Evolutionary conservation across 2,329 filamentous ascomycete species (phyloP).

Genomic region (Stagonosporopsis chrysanthemi): DNA sequence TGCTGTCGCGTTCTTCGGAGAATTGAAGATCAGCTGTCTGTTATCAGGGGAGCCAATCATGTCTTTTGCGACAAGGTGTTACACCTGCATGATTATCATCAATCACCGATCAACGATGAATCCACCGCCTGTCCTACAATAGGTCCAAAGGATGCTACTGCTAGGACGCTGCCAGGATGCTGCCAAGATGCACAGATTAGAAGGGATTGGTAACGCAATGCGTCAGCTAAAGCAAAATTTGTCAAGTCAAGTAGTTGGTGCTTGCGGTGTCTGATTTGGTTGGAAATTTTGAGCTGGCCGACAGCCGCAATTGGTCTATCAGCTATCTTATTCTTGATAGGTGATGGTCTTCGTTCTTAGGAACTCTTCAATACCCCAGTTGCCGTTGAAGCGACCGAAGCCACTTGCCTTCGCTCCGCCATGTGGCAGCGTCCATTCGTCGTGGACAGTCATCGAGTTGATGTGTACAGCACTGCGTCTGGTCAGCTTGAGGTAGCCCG

Average conservation of each 20-base stretch:
- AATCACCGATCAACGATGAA: background rate
- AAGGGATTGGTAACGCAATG: background rate
- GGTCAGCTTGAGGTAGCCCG: background rate
- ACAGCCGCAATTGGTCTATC: background rate
- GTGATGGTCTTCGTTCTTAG: slow-evolving; percentile 54
- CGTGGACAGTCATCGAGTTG: slow-evolving; percentile 60
- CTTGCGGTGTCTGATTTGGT: background rate
- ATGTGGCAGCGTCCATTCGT: slow-evolving; percentile 57
- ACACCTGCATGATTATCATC: background rate
- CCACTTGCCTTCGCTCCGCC: slow-evolving; percentile 60
- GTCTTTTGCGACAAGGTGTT: background rate
- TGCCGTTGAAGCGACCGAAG: slow-evolving; percentile 57
- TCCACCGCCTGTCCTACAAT: background rate
- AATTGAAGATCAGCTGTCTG: background rate
- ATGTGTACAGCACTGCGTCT: slow-evolving; percentile 56
- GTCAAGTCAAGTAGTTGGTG: background rate
- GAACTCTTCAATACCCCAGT: slow-evolving; percentile 58
- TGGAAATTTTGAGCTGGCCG: background rate
- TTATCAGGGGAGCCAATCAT: background rate
- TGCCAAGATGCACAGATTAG: background rate
- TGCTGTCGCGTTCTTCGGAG: background rate
- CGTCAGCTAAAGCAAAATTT: background rate
- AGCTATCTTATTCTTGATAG: slow-evolving; percentile 41
- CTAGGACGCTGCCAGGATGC: background rate
- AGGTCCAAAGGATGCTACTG: background rate